Percentiles rank a stretch among this genome's conserved stretches.
Evolutionary conservation across 2,329 filamentous ascomycete species (phyloP).

Genomic region (Passalora sequoiae): DNA sequence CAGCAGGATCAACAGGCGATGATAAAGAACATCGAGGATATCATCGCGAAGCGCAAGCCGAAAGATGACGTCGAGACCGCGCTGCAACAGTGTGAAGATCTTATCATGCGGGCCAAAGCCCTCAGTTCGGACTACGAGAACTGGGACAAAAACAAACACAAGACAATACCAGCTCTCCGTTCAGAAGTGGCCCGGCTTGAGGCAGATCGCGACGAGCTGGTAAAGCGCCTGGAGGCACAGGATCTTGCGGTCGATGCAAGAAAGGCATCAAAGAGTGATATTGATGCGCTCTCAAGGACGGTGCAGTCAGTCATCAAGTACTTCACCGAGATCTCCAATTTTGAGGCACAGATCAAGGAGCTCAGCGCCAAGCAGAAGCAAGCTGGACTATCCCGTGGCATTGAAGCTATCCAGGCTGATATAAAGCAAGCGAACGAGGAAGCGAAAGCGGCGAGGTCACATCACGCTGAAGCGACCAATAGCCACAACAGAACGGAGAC

Average conservation of each 20-base stretch:
- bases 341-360: conserved; percentile 67
- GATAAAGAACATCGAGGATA: conserved; percentile 57
- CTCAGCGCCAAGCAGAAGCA: conserved; percentile 71
- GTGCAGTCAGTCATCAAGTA: conserved; percentile 71
- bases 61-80: conserved; percentile 37
- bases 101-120: conserved; percentile 47
- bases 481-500: conserved; percentile 69
- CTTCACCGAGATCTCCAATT: conserved; percentile 64
- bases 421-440: conserved; percentile 64
- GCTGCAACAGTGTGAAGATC: conserved; percentile 55
- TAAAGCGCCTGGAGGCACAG: conserved; percentile 52
- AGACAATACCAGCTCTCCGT: conserved; percentile 65
- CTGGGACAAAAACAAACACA: conserved; percentile 61
- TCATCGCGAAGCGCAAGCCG: conserved; percentile 12
- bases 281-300: conserved; percentile 71
- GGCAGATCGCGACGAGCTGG: conserved; percentile 36
- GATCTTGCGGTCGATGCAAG: conserved; percentile 61
- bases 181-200: conserved; percentile 55
- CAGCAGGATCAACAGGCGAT: conserved; percentile 59
- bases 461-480: conserved; percentile 58
- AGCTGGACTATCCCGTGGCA: conserved; percentile 59
- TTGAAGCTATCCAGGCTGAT: conserved; percentile 79
- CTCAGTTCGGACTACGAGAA: conserved; percentile 67
- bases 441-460: conserved; percentile 58
- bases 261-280: conserved; percentile 62